Percentiles rank a stretch among this genome's conserved stretches.
These are phyloP conservation scores for Coemansia sp. DNA, from an alignment of 192 early-diverging fungal species.

Conservation along the genomic window DNA sequence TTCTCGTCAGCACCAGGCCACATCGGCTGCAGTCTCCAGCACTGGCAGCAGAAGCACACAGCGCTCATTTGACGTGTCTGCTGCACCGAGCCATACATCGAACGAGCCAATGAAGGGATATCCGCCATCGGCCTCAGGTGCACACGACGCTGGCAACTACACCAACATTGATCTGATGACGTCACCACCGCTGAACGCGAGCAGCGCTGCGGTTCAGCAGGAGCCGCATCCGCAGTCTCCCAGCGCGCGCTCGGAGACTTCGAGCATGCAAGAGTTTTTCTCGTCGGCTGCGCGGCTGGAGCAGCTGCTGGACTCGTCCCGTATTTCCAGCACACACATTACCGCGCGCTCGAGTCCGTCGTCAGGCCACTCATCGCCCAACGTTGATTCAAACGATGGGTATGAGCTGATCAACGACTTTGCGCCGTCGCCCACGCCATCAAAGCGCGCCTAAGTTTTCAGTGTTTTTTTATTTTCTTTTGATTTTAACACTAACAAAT, in stretches of 20 bases:
- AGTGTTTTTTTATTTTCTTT: background rate
- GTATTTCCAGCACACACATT: constrained; percentile 5
- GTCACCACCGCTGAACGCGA: constrained; percentile 25
- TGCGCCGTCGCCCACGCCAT: background rate
- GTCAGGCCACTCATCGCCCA: background rate
- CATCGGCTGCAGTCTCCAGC: constrained; percentile 9
- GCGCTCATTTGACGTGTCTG: constrained; percentile 20
- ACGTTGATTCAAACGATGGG: constrained; percentile 9
- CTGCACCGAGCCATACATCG: constrained; percentile 9
- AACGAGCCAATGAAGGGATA: constrained; percentile 27
- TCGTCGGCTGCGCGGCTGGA: constrained; percentile 48
- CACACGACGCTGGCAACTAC: constrained; percentile 8
- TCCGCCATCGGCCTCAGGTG: constrained; percentile 4
- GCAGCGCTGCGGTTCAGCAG: background rate
- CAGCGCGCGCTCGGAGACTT: constrained; percentile 21
- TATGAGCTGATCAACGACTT: constrained; percentile 34
- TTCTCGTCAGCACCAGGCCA: background rate
- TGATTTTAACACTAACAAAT: no score
- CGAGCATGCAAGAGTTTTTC: constrained; percentile 51
- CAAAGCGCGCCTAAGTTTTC: background rate
- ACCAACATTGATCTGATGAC: constrained; percentile 28
- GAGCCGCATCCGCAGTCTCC: constrained; percentile 8
- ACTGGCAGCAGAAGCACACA: constrained; percentile 4
- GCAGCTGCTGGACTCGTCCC: constrained; percentile 33
- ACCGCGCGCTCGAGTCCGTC: background rate